Evolutionary conservation across 2,329 filamentous ascomycete genomes (phyloP).

Genomic region (Niveomyces coronatus): DNA sequence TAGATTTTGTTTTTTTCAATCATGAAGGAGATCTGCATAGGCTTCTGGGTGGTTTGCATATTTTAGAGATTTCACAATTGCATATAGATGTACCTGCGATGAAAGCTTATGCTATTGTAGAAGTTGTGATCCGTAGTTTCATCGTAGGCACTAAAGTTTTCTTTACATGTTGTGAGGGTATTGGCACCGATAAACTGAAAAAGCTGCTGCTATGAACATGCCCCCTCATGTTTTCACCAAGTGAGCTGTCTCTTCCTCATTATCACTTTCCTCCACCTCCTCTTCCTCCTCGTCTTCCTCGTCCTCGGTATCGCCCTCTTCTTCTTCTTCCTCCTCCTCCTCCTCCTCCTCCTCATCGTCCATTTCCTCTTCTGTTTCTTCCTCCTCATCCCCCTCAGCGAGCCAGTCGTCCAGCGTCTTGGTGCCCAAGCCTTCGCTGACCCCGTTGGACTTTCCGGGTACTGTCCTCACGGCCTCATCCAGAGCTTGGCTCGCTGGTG

Average conservation of each 20-base stretch:
- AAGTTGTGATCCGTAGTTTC: too few relatives aligned
- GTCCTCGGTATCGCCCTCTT: conserved; percentile 39
- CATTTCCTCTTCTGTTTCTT: conserved; percentile 43
- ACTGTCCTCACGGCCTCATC: conserved; percentile 41
- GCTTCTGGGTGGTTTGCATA: too few relatives aligned
- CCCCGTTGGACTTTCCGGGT: conserved; percentile 38
- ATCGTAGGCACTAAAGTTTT: too few relatives aligned
- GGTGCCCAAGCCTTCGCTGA: conserved; percentile 42
- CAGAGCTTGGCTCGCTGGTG: conserved; percentile 53
- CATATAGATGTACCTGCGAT: not conserved
- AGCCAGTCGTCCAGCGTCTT: conserved; percentile 94
- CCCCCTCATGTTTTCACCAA: conserved; percentile 30
- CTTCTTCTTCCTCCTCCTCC: conserved; percentile 40
- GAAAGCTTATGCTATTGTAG: not conserved
- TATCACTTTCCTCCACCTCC: conserved; percentile 38
- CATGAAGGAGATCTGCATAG: too few relatives aligned
- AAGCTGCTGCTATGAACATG: not conserved
- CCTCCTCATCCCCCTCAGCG: conserved; percentile 57
- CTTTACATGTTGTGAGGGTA: too few relatives aligned
- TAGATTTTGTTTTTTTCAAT: not conserved
- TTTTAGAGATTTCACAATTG: not conserved
- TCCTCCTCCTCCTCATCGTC: conserved; percentile 41
- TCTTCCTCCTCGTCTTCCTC: conserved; percentile 33
- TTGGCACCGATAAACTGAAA: too few relatives aligned
- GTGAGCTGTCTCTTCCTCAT: conserved; percentile 34